Base-by-base conservation (phyloP, 2,329 filamentous ascomycete genomes). In the Aspergillus jensenii region DNA sequence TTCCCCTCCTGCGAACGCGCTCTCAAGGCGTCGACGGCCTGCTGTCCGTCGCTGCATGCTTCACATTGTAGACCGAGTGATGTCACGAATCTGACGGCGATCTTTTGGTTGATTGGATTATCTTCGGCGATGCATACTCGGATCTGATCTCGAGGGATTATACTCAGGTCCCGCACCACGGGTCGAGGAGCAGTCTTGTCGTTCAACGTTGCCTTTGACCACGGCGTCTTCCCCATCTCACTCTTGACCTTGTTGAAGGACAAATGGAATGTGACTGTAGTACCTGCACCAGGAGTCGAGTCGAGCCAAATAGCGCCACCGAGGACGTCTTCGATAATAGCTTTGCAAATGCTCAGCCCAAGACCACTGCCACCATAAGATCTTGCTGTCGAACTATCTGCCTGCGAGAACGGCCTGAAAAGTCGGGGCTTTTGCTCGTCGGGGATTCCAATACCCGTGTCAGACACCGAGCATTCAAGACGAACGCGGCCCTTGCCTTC, bases 111-210 rank as follows among this genome's bases (percentile, higher is more conserved):
- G 78, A 97, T 96, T 3, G 89, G 85, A 65, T 97, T 97, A 77
- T 98, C 93, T 70, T 98, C 93, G 0, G 93, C 93, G 58, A 98
- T 93, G 74, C 92, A 96, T 31, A 98, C 88, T 33, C 91, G 88
- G 31, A 98, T 81, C 56, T 96, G 82, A 45, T 92, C 86, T 57
- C 90, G 87, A 8, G 90, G 86, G 6, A 97, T 84, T 57, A 82
- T 82, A 17, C 87, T 88, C 4, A 97, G 82, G 69, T 92, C 88
- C 21, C 87, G 76, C 58, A 84, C 82, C 3, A 81, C 78, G 65
- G 74, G 65, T 37, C 62, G 79, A 65, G 61, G 74, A 63, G 67
- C 77, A 72, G 67, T 59, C 59, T 81, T 79, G 59, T 68, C 67
- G 75, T 72, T 71, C 35, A 74, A 67, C 11, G 73, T 14, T 12